Percentiles rank a stretch among this genome's conserved stretches.
Conservation (phyloP, 2,329 filamentous ascomycete species). For the Alternaria sp. region DNA sequence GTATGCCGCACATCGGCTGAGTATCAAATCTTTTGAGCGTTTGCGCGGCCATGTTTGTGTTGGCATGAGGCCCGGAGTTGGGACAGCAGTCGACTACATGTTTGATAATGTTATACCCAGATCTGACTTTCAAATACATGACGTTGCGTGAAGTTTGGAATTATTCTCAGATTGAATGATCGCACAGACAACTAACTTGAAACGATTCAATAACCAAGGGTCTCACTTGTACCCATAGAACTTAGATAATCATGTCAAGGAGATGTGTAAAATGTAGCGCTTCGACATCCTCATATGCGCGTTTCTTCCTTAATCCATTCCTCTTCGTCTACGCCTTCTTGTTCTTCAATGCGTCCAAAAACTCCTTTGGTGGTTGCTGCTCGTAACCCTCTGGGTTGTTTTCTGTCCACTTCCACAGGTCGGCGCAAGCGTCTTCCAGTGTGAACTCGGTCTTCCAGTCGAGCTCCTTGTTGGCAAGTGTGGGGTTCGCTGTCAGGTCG, state of each 20-base stretch:
- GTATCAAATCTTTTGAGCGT: neutral
- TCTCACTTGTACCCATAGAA: neutral
- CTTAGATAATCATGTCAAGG: neutral
- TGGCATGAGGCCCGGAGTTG: neutral
- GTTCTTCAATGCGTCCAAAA: slow-evolving; percentile 67
- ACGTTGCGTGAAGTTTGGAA: neutral
- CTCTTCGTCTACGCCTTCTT: slow-evolving; percentile 22
- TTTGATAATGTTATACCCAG: neutral
- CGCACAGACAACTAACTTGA: neutral
- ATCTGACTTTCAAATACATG: neutral
- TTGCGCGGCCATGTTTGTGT: neutral
- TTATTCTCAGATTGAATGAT: neutral
- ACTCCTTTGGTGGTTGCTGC: slow-evolving; percentile 84
- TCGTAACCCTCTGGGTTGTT: slow-evolving; percentile 97
- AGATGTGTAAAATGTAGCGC: neutral
- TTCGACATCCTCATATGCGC: neutral
- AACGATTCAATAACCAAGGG: neutral
- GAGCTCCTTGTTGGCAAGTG: slow-evolving; percentile 85
- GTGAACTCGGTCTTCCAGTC: slow-evolving; percentile 90
- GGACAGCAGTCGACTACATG: neutral
- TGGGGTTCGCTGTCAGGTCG: slow-evolving; percentile 91
- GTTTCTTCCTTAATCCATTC: neutral
- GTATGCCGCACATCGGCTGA: no score
- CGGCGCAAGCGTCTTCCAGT: slow-evolving; percentile 90
- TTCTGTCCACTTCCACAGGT: slow-evolving; percentile 96